Base-by-base conservation (phyloP, 202 grass and related monocot species). In the Panicum virgatum region DNA sequence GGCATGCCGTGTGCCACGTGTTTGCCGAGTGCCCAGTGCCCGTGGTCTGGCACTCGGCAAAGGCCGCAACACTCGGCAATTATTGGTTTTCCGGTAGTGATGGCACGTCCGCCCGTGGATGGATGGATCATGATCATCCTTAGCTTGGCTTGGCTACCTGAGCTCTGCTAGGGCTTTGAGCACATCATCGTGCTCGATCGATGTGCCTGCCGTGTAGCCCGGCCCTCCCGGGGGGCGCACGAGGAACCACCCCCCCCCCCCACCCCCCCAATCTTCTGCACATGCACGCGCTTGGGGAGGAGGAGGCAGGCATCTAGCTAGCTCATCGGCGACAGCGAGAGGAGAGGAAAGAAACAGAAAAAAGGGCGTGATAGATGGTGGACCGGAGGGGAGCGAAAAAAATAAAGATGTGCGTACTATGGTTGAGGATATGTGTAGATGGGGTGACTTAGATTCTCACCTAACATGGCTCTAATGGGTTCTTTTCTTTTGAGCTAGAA, bases 371-470 rank as follows among this genome's bases (percentile, higher is more conserved):
- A 30, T 38, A 25, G 16, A 42, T 12, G 32, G n/a, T 38, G 36
- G 16, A 42, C 16, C 14, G 32, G 32, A 34, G 32, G 32, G 32
- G 32, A 34, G n/a, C n/a, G n/a, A n/a, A n/a, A n/a, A n/a, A n/a
- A 34, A 34, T 34, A 34, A 58, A 27, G 23, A 7, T 12, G 56
- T 10, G 27, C n/a, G n/a, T n/a, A n/a, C n/a, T 26, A 58, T 27
- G 57, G 23, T 60, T 29, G 57, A 29, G 25, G 57, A 60, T 60
- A 60, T 29, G 25, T 60, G 14, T 50, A 39, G 70, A 22, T 74
- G 72, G 30, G 54, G 37, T 66, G 68, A 60, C 72, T 58, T 53
- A 78, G 82, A 86, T 88, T 83, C 83, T 76, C 82, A 66, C 54
- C 72, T 7, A 74, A 57, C 40, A 22, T 45, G 39, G 51, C 3